Conservation (phyloP, 148 eudicot genomes). For the Diospyros kaki region DNA sequence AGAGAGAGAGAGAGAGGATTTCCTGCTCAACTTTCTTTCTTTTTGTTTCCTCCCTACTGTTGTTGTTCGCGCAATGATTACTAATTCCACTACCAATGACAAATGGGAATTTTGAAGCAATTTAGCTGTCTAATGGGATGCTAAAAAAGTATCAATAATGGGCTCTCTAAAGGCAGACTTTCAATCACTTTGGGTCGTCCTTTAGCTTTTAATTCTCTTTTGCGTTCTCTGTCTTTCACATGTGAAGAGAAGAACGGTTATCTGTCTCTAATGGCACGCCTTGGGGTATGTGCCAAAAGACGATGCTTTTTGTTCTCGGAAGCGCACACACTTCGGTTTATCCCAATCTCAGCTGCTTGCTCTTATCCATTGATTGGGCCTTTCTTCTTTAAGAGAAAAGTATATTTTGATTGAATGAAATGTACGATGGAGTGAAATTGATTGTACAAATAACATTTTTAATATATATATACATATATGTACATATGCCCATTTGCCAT, state of each 20-base stretch:
- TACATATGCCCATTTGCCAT: too few species aligned
- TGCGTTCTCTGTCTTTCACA: too few species aligned
- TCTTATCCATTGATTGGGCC: background rate
- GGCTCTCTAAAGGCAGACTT: background rate
- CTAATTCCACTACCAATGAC: conserved; percentile 5
- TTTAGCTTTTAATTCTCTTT: background rate
- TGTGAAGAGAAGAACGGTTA: background rate
- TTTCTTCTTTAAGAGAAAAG: background rate
- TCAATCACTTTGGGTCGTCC: background rate
- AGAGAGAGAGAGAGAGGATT: too few species aligned
- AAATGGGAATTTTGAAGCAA: conserved; percentile 5
- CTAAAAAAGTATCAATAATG: background rate
- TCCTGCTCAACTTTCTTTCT: background rate
- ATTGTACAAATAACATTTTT: too few species aligned
- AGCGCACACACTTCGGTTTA: background rate
- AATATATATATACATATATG: too few species aligned
- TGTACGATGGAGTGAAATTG: too few species aligned
- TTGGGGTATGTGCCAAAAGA: background rate
- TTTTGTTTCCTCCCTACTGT: background rate
- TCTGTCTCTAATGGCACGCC: background rate
- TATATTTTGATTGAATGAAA: too few species aligned
- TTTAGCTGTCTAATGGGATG: background rate
- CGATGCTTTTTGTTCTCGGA: background rate
- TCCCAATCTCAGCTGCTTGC: background rate
- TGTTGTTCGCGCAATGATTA: background rate